These are phyloP conservation scores for Sporisorium reilianum DNA, from an alignment of 1,284 basidiomycete genomes.

Conservation along the genomic window DNA sequence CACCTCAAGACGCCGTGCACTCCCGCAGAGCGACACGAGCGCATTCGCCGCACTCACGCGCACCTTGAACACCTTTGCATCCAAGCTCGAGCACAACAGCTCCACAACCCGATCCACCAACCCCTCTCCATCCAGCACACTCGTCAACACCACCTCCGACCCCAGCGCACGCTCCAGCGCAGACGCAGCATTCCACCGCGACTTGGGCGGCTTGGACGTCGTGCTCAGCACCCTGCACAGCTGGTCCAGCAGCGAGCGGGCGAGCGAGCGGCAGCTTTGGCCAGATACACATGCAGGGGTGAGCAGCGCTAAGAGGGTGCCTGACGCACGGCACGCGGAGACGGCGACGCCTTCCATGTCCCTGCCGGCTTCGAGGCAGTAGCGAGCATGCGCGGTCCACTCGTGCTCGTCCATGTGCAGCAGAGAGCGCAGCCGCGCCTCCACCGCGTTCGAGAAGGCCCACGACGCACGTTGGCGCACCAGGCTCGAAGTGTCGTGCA, in stretches of 20 bases:
- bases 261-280: constrained; percentile 4
- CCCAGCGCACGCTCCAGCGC: constrained; percentile 35
- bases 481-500: constrained; percentile 35
- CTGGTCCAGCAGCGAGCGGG: constrained; percentile 15
- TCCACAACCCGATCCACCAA: constrained; percentile 20
- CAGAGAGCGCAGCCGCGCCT: constrained; percentile 15
- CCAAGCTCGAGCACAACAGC: constrained; percentile 20
- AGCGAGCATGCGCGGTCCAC: constrained; percentile 18
- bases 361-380: constrained; percentile 28
- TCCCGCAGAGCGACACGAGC: constrained; percentile 17
- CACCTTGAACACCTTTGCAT: constrained; percentile 38
- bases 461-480: constrained; percentile 44
- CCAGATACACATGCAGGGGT: background rate
- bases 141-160: constrained; percentile 12
- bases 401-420: background rate
- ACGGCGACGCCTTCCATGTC: constrained; percentile 44
- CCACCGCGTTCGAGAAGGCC: constrained; percentile 32
- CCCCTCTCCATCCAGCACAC: constrained; percentile 3
- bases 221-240: constrained; percentile 29
- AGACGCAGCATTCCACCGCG: constrained; percentile 43
- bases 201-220: constrained; percentile 38
- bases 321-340: constrained; percentile 33
- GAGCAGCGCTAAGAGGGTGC: constrained; percentile 26
- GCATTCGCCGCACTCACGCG: constrained; percentile 28
- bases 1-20: background rate